Percentiles rank a stretch among this genome's conserved stretches.
Evolutionary conservation across 805 yeast genomes (phyloP).

Genomic region (Saccharomycopsis lassenensis): DNA sequence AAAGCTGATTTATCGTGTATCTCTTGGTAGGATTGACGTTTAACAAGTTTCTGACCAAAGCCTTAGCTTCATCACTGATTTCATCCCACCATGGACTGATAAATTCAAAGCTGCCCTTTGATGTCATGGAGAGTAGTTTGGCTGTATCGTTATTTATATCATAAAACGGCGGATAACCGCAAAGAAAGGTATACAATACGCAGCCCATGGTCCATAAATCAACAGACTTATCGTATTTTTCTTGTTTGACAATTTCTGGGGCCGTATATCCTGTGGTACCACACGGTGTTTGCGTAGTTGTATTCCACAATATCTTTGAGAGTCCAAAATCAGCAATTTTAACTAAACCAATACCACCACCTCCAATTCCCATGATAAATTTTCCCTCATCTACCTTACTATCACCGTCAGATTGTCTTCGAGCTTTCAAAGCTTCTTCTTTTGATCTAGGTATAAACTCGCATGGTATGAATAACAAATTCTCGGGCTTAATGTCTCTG

Average conservation of each 20-base stretch:
- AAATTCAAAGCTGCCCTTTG: conserved; percentile 63
- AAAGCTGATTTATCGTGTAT: conserved; percentile 55
- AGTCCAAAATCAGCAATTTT: conserved; percentile 64
- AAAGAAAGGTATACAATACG: conserved; percentile 53
- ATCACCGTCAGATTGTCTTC: conserved; percentile 46
- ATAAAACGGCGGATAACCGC: conserved; percentile 69
- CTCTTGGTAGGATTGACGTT: conserved; percentile 61
- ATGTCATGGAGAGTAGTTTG: conserved; percentile 53
- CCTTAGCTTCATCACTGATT: conserved; percentile 58
- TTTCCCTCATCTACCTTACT: conserved; percentile 53
- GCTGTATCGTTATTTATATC: conserved; percentile 54
- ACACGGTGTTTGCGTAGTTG: conserved; percentile 56
- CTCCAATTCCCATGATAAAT: conserved; percentile 41
- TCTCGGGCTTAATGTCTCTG: conserved; percentile 77
- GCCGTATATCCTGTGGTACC: conserved; percentile 72
- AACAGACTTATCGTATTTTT: conserved; percentile 52
- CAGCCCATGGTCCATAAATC: conserved; percentile 72
- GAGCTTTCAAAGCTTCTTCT: conserved; percentile 9
- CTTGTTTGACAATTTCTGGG: conserved; percentile 55
- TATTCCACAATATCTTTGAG: conserved; percentile 44
- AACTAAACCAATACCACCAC: conserved; percentile 52
- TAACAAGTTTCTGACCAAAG: conserved; percentile 52
- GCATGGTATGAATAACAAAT: conserved; percentile 51
- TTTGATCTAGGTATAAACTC: conserved; percentile 25
- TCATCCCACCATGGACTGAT: conserved; percentile 87